Percentiles rank a stretch among this genome's conserved stretches.
Conservation (phyloP, 805 yeast species). For the Saccharomycopsis fermentans region DNA sequence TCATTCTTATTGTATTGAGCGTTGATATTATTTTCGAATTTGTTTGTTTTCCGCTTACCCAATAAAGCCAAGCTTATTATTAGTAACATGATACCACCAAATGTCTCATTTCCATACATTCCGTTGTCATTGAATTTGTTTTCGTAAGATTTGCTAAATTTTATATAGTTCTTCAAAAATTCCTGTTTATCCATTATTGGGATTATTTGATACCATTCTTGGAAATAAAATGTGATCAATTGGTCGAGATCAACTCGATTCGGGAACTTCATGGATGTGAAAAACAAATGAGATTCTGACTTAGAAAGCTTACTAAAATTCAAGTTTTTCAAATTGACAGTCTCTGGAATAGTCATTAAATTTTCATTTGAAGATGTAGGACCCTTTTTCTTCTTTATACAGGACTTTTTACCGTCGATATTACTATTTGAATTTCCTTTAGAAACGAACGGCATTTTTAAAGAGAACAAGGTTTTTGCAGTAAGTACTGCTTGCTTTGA, state of each 20-base stretch:
- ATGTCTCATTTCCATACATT: slow-evolving; percentile 39
- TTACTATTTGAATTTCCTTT: slow-evolving; percentile 13
- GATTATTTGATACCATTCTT: slow-evolving; percentile 63
- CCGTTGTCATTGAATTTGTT: slow-evolving; percentile 31
- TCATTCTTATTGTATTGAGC: neutral
- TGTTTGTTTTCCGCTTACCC: slow-evolving; percentile 9
- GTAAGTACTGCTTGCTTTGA: slow-evolving; percentile 63
- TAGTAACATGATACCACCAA: slow-evolving; percentile 41
- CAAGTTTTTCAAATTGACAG: slow-evolving; percentile 27
- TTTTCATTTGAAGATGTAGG: slow-evolving; percentile 18
- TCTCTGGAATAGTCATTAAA: slow-evolving; percentile 23
- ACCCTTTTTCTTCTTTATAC: neutral
- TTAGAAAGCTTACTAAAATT: slow-evolving; percentile 31
- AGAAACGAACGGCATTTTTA: slow-evolving; percentile 40
- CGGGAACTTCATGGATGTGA: slow-evolving; percentile 35
- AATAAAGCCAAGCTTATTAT: slow-evolving; percentile 40
- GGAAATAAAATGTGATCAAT: slow-evolving; percentile 56
- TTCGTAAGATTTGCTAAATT: slow-evolving; percentile 38
- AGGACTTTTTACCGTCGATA: neutral
- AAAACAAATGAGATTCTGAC: slow-evolving; percentile 37
- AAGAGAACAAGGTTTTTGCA: slow-evolving; percentile 59
- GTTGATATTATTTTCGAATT: neutral
- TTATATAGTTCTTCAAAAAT: slow-evolving; percentile 52
- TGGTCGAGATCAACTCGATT: slow-evolving; percentile 56
- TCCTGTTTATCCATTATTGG: slow-evolving; percentile 63